Evolutionary conservation across 2,329 filamentous ascomycete genomes (phyloP).

Genomic region (Fusarium keratoplasticum): DNA sequence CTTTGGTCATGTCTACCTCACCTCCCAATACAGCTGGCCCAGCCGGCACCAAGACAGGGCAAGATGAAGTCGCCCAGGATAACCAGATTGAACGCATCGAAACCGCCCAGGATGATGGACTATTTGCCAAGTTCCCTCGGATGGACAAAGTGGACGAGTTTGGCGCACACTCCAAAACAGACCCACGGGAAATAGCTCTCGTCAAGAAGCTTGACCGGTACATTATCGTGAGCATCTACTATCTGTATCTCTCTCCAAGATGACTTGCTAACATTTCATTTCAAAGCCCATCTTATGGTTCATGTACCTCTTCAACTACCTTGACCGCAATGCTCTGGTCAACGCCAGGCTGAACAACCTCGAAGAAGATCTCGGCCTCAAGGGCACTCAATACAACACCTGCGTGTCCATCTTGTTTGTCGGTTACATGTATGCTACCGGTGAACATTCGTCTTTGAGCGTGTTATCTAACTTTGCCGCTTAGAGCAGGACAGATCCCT

Average conservation of each 20-base stretch:
- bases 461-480: background rate
- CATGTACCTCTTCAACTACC: constrained; percentile 56
- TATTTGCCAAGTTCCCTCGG: constrained; percentile 29
- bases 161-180: constrained; percentile 35
- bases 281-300: constrained; percentile 48
- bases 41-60: background rate
- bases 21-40: background rate
- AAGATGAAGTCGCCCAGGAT: background rate
- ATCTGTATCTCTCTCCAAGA: background rate
- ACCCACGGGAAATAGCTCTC: constrained; percentile 32
- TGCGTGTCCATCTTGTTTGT: constrained; percentile 51
- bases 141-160: constrained; percentile 39
- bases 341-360: constrained; percentile 66
- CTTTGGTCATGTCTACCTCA: background rate
- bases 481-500: constrained; percentile 45
- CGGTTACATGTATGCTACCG: constrained; percentile 46
- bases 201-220: constrained; percentile 36
- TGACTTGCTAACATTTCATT: background rate
- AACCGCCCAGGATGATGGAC: constrained; percentile 17
- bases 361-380: constrained; percentile 62
- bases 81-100: constrained; percentile 30
- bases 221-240: constrained; percentile 12
- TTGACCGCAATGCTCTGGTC: constrained; percentile 67
- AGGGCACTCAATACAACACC: constrained; percentile 50
- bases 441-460: background rate